phyloP scores from a whole-genome alignment of 2,329 filamentous ascomycete genomes.

The Trichoderma cornu-damae region DNA sequence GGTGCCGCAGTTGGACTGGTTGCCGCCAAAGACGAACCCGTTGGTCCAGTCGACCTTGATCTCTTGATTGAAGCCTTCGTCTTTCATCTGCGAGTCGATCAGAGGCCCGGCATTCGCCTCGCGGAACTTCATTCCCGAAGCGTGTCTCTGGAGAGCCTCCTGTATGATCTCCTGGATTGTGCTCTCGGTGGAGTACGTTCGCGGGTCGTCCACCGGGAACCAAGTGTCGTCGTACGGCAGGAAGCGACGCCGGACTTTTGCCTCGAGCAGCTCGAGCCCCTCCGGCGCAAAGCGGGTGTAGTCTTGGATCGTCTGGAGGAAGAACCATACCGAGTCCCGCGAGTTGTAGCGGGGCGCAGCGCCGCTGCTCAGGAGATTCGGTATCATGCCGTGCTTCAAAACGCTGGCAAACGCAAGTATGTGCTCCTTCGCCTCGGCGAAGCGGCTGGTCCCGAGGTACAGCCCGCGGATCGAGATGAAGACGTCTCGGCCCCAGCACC shows the following conservation, averaged over 20 bases:
- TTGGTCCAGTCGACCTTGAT: slow-evolving; percentile 86
- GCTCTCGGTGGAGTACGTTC: slow-evolving; percentile 80
- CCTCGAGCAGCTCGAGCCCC: slow-evolving; percentile 66
- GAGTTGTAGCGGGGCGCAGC: slow-evolving; percentile 90
- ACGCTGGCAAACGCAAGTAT: slow-evolving; percentile 94
- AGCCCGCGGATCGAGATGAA: slow-evolving; percentile 93
- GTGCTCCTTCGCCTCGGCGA: slow-evolving; percentile 84
- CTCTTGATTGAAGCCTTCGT: slow-evolving; percentile 86
- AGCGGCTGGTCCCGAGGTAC: slow-evolving; percentile 85
- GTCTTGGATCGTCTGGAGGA: slow-evolving; percentile 91
- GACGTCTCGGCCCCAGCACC: slow-evolving; percentile 95
- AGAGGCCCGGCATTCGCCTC: slow-evolving; percentile 89
- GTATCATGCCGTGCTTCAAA: slow-evolving; percentile 97
- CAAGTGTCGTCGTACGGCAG: slow-evolving; percentile 93
- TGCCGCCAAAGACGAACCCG: slow-evolving; percentile 90
- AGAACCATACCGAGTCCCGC: slow-evolving; percentile 96
- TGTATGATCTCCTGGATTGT: slow-evolving; percentile 87
- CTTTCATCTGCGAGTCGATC: slow-evolving; percentile 88
- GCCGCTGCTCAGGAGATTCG: slow-evolving; percentile 83
- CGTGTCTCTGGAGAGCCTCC: slow-evolving; percentile 88
- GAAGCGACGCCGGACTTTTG: slow-evolving; percentile 77
- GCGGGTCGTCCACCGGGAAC: slow-evolving; percentile 74
- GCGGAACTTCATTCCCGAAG: slow-evolving; percentile 81
- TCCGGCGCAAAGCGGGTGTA: slow-evolving; percentile 78
- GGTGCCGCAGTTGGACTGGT: slow-evolving; percentile 90